Base-by-base conservation (phyloP, 768 basidiomycete species). In the Tylopilus plumbeoviolaceoides region DNA sequence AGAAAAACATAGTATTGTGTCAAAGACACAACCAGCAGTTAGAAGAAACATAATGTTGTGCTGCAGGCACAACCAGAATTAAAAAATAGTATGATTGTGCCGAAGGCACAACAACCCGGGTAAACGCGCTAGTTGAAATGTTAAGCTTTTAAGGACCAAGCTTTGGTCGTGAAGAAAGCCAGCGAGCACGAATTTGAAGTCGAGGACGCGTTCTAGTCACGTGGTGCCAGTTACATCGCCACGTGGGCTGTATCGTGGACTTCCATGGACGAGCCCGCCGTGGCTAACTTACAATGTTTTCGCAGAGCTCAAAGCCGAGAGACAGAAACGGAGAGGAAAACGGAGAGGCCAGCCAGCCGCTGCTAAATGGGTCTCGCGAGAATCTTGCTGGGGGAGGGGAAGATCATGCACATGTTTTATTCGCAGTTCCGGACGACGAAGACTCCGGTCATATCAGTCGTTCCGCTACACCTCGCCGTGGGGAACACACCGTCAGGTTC, bases 401-500 rank as follows among this genome's bases (percentile, higher is more conserved):
- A 21, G 60, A 62, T 43, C 42, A 31, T 41, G 5, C 54, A 48
- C 53, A 72, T 36, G 68, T 80, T 21, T 64, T 87, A 45, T 86
- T 90, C 68, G 66, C 75, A 20, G 72, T 78, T 5, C 72, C 70
- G n/a, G 79, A 80, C 43, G 79, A 80, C 51, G 76, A 76, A n/a
- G 81, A 81, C 54, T 76, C 78, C 21, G 76, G 63, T 18, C 59
- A 66, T 5, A 48, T 14, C 20, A 71, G 74, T 53, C 68, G 64
- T 18, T 73, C 63, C 11, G 68, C 70, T 15, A 59, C 65, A 9
- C 58, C 72, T 54, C 67, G 70, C 3, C 71, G 71, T 44, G 62
- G 71, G 18, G 73, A 74, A 25, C 78, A 80, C 31, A 70, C 67
- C 9, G 85, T 89, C 38, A 75, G 83, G 41, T 89, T 89, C 63